Conservation (phyloP, 2,329 filamentous ascomycete species). For the Penicillium psychrosexuale region DNA sequence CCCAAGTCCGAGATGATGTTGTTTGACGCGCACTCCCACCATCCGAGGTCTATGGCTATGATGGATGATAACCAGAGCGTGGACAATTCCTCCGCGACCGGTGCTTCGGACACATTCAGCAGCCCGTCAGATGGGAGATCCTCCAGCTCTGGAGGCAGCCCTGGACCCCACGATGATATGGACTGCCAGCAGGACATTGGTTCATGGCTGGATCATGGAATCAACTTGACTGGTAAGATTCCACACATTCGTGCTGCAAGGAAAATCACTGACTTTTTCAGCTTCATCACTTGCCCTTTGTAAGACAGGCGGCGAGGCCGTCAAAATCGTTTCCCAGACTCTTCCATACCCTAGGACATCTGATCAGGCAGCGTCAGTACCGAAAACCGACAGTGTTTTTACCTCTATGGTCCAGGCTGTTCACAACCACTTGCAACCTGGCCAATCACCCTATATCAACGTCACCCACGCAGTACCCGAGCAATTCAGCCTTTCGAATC, state of each 20-base stretch:
- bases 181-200: constrained; percentile 31
- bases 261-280: constrained; percentile 11
- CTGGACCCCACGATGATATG: constrained; percentile 31
- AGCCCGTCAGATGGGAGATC: constrained; percentile 33
- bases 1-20: constrained; percentile 31
- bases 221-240: constrained; percentile 36
- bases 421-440: constrained; percentile 50
- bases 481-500: constrained; percentile 59
- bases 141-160: constrained; percentile 33
- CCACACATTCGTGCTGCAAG: neutral
- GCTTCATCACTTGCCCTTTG: constrained; percentile 41
- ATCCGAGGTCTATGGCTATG: constrained; percentile 26
- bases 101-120: constrained; percentile 29
- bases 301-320: constrained; percentile 40
- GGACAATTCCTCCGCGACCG: constrained; percentile 26
- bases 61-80: constrained; percentile 32
- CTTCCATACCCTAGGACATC: constrained; percentile 52
- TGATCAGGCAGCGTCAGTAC: constrained; percentile 30
- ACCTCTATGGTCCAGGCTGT: constrained; percentile 54
- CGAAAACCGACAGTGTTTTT: constrained; percentile 46
- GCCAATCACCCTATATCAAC: constrained; percentile 59
- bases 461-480: constrained; percentile 63
- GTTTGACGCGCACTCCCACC: constrained; percentile 29
- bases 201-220: constrained; percentile 39
- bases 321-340: constrained; percentile 60